These are phyloP conservation scores for Salix brachista DNA, from an alignment of 345 rosid species.

Conservation along the genomic window DNA sequence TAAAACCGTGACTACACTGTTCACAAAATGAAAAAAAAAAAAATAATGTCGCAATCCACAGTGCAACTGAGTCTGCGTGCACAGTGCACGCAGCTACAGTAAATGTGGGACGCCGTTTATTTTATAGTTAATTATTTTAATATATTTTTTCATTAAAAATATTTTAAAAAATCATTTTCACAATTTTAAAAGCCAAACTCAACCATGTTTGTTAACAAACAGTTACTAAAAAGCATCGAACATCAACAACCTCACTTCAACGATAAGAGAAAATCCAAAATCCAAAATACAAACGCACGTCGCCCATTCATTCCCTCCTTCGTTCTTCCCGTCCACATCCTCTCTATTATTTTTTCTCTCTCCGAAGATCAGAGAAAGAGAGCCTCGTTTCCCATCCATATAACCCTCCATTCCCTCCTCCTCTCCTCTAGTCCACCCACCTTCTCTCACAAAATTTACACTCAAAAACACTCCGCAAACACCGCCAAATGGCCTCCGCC, in stretches of 20 bases:
- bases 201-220: too few relatives aligned
- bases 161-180: too few relatives aligned
- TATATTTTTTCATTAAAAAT: too few relatives aligned
- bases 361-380: neutral
- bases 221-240: slow-evolving; percentile 21
- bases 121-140: too few relatives aligned
- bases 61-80: too few relatives aligned
- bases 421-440: neutral
- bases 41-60: too few relatives aligned
- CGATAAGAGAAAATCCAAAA: slow-evolving; percentile 52
- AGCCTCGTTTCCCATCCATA: slow-evolving; percentile 5
- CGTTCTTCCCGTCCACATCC: slow-evolving; percentile 42
- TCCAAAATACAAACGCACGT: slow-evolving; percentile 4
- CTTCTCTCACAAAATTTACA: neutral
- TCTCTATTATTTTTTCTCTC: neutral
- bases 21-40: too few relatives aligned
- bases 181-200: too few relatives aligned
- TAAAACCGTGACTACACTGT: too few relatives aligned
- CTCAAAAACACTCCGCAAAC: neutral
- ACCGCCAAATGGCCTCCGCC: slow-evolving; percentile 51
- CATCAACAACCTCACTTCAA: slow-evolving; percentile 53
- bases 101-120: too few relatives aligned
- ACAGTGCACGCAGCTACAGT: too few relatives aligned
- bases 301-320: slow-evolving; percentile 28
- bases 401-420: neutral